phyloP scores from a whole-genome alignment of 2,329 filamentous ascomycete genomes.

The Trichoderma guizhouense region DNA sequence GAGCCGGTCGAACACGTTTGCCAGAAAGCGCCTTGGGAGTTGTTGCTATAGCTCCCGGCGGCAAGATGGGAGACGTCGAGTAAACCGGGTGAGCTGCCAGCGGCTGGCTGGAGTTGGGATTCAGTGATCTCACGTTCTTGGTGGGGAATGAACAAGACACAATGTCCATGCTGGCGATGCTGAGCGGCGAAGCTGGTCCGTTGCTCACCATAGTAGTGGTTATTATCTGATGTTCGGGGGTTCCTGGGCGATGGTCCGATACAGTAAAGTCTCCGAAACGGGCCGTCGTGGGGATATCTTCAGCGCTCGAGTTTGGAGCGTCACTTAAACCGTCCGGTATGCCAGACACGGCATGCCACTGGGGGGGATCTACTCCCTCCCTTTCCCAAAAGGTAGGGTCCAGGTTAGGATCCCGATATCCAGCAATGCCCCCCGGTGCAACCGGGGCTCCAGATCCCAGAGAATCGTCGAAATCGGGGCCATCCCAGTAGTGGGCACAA shows the following conservation, averaged over 20 bases:
- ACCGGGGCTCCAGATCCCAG: slow-evolving; percentile 65
- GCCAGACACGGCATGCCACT: slow-evolving; percentile 34
- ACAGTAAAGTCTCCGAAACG: slow-evolving; percentile 47
- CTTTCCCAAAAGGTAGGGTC: slow-evolving; percentile 55
- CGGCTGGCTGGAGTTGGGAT: slow-evolving; percentile 39
- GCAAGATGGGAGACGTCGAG: slow-evolving; percentile 46
- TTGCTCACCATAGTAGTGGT: slow-evolving; percentile 23
- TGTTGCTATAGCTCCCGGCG: slow-evolving; percentile 50
- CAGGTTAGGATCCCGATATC: slow-evolving; percentile 53
- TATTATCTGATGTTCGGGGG: slow-evolving; percentile 40
- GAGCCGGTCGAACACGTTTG: slow-evolving; percentile 56
- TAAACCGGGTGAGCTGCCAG: slow-evolving; percentile 56
- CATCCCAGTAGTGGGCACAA: slow-evolving; percentile 87
- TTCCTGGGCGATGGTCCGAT: slow-evolving; percentile 44
- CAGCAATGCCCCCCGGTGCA: slow-evolving; percentile 69
- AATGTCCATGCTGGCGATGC: slow-evolving; percentile 57
- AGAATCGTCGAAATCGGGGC: slow-evolving; percentile 60
- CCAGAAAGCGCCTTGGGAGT: slow-evolving; percentile 57
- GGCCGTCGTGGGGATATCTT: slow-evolving; percentile 45
- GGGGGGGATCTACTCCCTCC: slow-evolving; percentile 43
- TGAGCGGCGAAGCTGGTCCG: slow-evolving; percentile 47
- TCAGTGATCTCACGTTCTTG: slow-evolving; percentile 43
- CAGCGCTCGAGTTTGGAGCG: slow-evolving; percentile 42
- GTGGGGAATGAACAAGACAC: slow-evolving; percentile 62
- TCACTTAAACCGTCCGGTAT: slow-evolving; percentile 25